A percentile compares a stretch with the other conserved stretches of the same genome.
These are phyloP conservation scores for Apiotrichum brassicae DNA, from an alignment of 1,284 basidiomycete species.

Conservation along the genomic window DNA sequence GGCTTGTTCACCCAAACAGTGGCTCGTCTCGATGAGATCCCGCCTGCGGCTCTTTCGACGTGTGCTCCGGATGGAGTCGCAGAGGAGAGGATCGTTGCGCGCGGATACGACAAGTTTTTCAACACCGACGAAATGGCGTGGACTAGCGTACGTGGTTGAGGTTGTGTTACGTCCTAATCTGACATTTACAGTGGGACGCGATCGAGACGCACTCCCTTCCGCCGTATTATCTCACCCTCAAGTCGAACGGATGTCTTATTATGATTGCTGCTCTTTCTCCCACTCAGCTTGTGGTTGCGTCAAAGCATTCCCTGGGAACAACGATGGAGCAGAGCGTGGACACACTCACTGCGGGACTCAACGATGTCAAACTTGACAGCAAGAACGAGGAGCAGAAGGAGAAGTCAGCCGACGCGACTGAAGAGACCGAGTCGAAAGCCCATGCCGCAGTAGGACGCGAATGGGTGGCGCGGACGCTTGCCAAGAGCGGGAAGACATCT, in stretches of 20 bases:
- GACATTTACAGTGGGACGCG: slow-evolving; percentile 64
- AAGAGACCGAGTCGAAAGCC: slow-evolving; percentile 25
- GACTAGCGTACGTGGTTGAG: slow-evolving; percentile 63
- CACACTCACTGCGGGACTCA: slow-evolving; percentile 1
- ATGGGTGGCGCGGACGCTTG: slow-evolving; percentile 76
- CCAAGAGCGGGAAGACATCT: slow-evolving; percentile 59
- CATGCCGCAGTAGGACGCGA: slow-evolving; percentile 45
- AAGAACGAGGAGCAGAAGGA: slow-evolving; percentile 11
- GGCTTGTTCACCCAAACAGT: slow-evolving; percentile 69
- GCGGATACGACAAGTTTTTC: slow-evolving; percentile 99
- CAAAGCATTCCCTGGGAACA: slow-evolving; percentile 80
- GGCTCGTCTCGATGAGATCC: slow-evolving; percentile 15
- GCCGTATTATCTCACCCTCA: slow-evolving; percentile 85
- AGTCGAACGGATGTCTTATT: slow-evolving; percentile 98
- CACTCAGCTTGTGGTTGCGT: slow-evolving; percentile 72
- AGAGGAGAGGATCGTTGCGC: slow-evolving; percentile 63
- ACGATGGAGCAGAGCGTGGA: slow-evolving; percentile 22
- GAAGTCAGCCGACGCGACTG: slow-evolving; percentile 12
- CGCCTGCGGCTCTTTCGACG: slow-evolving; percentile 25
- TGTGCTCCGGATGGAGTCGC: slow-evolving; percentile 14
- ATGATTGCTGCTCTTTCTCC: slow-evolving; percentile 83
- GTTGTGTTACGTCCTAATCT: neutral
- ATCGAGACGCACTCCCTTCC: slow-evolving; percentile 64
- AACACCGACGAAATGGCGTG: slow-evolving; percentile 93
- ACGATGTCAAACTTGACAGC: slow-evolving; percentile 12